phyloP scores from a whole-genome alignment of 1,284 basidiomycete genomes.

The Peniophora sp. region DNA sequence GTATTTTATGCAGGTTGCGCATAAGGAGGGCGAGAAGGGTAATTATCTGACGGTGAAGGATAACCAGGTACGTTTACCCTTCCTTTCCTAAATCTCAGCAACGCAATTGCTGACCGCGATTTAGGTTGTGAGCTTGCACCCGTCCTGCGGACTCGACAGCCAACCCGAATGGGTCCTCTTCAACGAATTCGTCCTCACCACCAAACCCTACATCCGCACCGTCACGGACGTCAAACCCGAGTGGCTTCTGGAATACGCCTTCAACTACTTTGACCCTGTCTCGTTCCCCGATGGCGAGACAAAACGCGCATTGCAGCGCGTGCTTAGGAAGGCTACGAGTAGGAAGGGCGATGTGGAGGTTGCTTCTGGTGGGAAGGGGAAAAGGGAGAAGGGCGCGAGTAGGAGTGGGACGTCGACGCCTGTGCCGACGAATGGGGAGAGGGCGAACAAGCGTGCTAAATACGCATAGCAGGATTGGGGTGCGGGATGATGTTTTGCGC shows the following conservation, averaged over 20 bases:
- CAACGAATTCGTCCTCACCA: conserved; percentile 97
- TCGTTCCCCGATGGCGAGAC: conserved; percentile 68
- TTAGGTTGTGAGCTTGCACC: conserved; percentile 87
- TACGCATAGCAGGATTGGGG: too few species aligned
- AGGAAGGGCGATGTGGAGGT: background rate
- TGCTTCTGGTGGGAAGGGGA: conserved; percentile 18
- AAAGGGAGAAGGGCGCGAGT: background rate
- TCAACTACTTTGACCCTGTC: conserved; percentile 71
- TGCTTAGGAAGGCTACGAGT: conserved; percentile 29
- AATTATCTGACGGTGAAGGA: conserved; percentile 89
- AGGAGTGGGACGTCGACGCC: background rate
- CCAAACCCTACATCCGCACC: conserved; percentile 83
- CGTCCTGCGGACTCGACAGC: conserved; percentile 88
- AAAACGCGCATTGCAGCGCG: conserved; percentile 55
- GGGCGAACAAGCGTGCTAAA: background rate
- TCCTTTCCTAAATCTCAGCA: background rate
- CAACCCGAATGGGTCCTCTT: conserved; percentile 96
- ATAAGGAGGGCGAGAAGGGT: conserved; percentile 90
- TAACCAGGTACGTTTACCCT: conserved; percentile 71
- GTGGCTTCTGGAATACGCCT: conserved; percentile 85
- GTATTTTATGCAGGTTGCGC: conserved; percentile 98
- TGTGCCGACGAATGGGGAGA: background rate
- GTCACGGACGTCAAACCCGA: conserved; percentile 86
- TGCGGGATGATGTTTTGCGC: too few species aligned
- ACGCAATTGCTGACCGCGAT: conserved; percentile 1